These are phyloP conservation scores for Backusella liffmaniae DNA, from an alignment of 192 early-diverging fungal genomes.

Conservation along the genomic window DNA sequence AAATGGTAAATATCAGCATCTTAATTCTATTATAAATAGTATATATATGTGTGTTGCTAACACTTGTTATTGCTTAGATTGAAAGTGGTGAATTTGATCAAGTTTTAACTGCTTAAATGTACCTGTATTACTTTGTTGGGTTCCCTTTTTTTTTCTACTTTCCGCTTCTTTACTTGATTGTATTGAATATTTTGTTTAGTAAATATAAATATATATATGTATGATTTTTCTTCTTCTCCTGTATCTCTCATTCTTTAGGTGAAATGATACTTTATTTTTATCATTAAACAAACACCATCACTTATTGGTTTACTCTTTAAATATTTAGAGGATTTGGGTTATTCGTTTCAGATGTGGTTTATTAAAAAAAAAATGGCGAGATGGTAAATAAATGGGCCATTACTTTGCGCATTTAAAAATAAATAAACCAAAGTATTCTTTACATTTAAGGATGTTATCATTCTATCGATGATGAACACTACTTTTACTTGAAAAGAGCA, in stretches of 20 bases:
- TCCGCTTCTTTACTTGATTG: neutral
- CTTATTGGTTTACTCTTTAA: neutral
- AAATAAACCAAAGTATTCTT: neutral
- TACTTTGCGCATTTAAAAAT: neutral
- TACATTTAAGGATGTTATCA: neutral
- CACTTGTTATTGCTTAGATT: constrained; percentile 14
- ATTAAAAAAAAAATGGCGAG: neutral
- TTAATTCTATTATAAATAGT: neutral
- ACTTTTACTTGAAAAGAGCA: neutral
- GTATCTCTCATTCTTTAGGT: neutral
- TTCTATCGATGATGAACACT: neutral
- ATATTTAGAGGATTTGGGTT: neutral
- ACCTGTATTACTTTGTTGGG: neutral
- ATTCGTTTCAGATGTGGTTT: neutral
- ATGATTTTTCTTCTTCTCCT: neutral
- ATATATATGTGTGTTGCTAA: neutral
- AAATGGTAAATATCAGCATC: constrained; percentile 60
- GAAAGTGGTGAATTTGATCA: constrained; percentile 68
- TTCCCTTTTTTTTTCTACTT: neutral
- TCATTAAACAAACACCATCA: neutral
- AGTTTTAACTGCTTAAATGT: constrained; percentile 50
- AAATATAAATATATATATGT: neutral
- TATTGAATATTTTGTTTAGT: neutral
- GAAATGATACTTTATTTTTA: neutral
- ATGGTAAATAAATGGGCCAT: neutral